Conservation (phyloP, 371 early-diverging fungal genomes). For the Actinomucor elegans region DNA sequence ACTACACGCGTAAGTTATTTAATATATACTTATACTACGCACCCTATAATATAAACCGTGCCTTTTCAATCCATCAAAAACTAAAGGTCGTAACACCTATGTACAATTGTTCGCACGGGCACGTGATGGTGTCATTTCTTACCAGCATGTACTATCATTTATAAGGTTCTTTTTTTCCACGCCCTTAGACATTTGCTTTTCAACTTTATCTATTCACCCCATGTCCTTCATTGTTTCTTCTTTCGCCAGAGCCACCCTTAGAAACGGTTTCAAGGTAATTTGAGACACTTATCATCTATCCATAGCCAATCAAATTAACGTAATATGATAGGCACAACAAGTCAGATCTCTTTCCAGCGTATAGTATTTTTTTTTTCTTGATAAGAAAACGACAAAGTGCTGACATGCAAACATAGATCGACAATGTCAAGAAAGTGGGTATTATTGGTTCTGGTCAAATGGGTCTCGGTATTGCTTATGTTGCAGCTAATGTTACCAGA, state of each 20-base stretch:
- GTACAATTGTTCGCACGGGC: slow-evolving; percentile 6
- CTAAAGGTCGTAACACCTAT: too few relatives aligned
- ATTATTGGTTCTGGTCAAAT: slow-evolving; percentile 87
- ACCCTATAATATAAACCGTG: too few relatives aligned
- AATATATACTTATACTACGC: too few relatives aligned
- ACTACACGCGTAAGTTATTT: too few relatives aligned
- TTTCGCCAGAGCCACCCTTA: background rate
- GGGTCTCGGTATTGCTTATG: slow-evolving; percentile 96
- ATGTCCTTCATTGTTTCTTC: background rate
- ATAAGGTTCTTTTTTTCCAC: background rate
- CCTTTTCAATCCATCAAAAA: too few relatives aligned
- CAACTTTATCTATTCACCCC: background rate
- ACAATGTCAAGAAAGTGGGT: slow-evolving; percentile 61
- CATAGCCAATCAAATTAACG: background rate
- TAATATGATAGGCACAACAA: background rate
- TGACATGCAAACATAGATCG: slow-evolving; percentile 10
- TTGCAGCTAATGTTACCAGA: slow-evolving; percentile 86
- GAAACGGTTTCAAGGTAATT: slow-evolving; percentile 2
- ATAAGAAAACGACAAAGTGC: background rate
- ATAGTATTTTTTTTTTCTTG: background rate
- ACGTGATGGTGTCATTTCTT: slow-evolving; percentile 2
- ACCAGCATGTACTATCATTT: background rate
- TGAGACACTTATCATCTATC: background rate
- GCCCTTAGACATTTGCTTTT: background rate
- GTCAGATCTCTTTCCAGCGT: slow-evolving; percentile 4